Conservation (phyloP, 192 early-diverging fungal genomes). For the Umbelopsis sp. region DNA sequence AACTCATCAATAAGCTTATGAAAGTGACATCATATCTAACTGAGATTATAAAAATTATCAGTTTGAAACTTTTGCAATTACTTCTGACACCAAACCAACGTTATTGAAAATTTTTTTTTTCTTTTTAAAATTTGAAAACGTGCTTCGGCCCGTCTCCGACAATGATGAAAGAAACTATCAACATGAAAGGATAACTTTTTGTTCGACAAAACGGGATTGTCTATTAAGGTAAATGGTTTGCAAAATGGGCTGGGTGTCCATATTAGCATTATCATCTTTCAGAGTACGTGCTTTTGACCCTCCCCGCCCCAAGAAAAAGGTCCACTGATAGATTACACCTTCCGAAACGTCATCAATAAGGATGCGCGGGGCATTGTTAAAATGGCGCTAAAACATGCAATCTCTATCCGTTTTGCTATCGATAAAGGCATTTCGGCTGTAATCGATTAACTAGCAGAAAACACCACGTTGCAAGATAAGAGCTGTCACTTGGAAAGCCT, state of each 20-base stretch:
- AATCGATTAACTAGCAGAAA: neutral
- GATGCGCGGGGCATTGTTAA: constrained; percentile 6
- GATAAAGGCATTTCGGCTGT: neutral
- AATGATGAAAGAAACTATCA: too few relatives aligned
- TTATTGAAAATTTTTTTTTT: too few relatives aligned
- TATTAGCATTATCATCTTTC: too few relatives aligned
- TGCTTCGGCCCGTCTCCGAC: constrained; percentile 17
- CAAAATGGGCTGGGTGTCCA: too few relatives aligned
- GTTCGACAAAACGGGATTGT: too few relatives aligned
- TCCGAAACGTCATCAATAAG: neutral
- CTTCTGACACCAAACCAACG: neutral
- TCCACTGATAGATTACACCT: neutral
- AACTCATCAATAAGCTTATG: neutral
- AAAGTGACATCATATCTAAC: neutral
- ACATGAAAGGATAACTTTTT: too few relatives aligned
- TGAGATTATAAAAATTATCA: constrained; percentile 14
- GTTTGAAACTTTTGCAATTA: constrained; percentile 6
- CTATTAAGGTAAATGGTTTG: too few relatives aligned
- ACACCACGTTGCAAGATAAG: too few relatives aligned
- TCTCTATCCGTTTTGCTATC: neutral
- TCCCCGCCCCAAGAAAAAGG: neutral
- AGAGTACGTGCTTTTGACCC: too few relatives aligned
- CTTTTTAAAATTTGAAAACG: neutral
- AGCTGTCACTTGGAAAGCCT: too few relatives aligned
- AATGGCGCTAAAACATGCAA: constrained; percentile 15